A percentile compares a stretch with the other conserved stretches of the same genome.
phyloP scores from a whole-genome alignment of 2,329 filamentous ascomycete species.

The Xylaria polymorpha region DNA sequence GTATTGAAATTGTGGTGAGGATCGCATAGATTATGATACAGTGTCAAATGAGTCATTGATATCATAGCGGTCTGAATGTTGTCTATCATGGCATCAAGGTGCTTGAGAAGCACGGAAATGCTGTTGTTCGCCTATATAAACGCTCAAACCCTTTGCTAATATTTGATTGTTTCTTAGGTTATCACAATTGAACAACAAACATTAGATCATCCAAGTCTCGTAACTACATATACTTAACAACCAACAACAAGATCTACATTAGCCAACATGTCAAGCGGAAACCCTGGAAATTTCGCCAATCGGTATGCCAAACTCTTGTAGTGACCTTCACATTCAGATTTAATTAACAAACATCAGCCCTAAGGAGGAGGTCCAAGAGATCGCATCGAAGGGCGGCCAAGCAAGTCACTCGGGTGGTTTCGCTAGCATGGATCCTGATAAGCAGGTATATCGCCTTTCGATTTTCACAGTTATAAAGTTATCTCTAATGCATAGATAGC shows the following conservation, averaged over 20 bases:
- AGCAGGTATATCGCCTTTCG: conserved; percentile 15
- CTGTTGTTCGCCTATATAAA: neutral
- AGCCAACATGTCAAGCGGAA: conserved; percentile 20
- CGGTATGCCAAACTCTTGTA: conserved; percentile 7
- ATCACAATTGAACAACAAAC: neutral
- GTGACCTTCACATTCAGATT: neutral
- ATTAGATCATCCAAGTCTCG: neutral
- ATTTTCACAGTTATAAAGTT: neutral
- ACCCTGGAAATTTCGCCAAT: conserved; percentile 37
- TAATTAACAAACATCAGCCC: conserved; percentile 19
- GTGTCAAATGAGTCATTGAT: conserved; percentile 1
- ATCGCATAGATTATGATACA: neutral
- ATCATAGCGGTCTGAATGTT: neutral
- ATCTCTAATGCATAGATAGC: neutral
- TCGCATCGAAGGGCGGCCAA: conserved; percentile 28
- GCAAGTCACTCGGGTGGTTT: conserved; percentile 26
- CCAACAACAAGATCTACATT: neutral
- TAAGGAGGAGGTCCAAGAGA: conserved; percentile 36
- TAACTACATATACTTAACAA: neutral
- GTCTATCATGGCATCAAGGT: neutral
- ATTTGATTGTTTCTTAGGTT: neutral
- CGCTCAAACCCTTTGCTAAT: neutral
- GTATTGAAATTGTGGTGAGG: neutral
- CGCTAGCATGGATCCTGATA: conserved; percentile 30
- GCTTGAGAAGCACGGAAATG: neutral